Evolutionary conservation across 805 yeast genomes (phyloP), one percentile per base, ranked within the genome.

Genomic region (Cyberlindnera samutprakarnensis): DNA sequence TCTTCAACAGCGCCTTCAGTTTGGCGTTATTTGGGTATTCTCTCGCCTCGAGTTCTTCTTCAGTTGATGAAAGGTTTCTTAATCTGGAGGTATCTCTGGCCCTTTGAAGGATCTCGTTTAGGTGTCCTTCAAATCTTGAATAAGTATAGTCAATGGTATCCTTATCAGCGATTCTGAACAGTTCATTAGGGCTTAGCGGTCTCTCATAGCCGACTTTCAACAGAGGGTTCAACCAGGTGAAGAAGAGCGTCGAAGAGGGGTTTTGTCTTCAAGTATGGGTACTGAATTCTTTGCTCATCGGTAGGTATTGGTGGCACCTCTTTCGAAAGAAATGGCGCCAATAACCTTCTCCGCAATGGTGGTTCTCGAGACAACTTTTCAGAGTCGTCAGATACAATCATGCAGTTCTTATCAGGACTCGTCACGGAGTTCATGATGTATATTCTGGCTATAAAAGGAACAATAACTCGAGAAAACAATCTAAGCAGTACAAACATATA

Each of bases 161-260:
- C 3, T 14, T 6, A 12, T 48, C 55, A 64, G 56, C 22, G 59
- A 57, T 2, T 62, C 60, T 15, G 42, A 51, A 81, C 42, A 81
- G 51, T 54, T 83, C 92, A 30, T 70, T 67, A 2, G 80, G 75
- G 26, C 70, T 71, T 27, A 83, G 56, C 0, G 88, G 78, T 47
- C 92, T 64, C 52, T 74, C 77, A 53, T 82, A 82, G 6, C 94
- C 92, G 6, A 70, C 69, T 12, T 55, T 57, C 62, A 83, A 56
- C 25, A 82, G 44, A 0, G 87, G 87, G 17, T 57, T 46, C 28
- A 82, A 54, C 88, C 90, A 83, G 73, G 77, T 67, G 51, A 80
- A 75, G 44, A 75, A 70, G 0, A 64, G 28, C 42, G 56, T 56
- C 10, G 66, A 61, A 62, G 10, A 75, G 32, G 11, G 61, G 31